phyloP scores from a whole-genome alignment of 306 rosid genomes.

The Fagus sylvatica region DNA sequence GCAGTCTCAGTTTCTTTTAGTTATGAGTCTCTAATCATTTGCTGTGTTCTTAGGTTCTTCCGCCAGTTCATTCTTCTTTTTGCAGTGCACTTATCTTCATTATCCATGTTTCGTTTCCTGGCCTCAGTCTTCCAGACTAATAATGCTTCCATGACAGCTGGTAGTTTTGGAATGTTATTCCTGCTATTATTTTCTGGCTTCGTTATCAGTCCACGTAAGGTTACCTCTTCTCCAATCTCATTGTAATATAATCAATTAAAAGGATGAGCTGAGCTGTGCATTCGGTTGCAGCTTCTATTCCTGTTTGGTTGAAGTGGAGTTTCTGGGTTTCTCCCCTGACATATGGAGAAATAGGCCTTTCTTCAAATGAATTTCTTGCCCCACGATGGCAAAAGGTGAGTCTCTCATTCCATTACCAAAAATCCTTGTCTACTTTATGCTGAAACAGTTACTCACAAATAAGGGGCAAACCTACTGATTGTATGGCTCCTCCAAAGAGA shows the following conservation, averaged over 20 bases:
- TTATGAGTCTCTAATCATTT: neutral
- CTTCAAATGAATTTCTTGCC: constrained; percentile 38
- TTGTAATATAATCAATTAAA: neutral
- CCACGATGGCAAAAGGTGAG: constrained; percentile 39
- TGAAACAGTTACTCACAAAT: constrained; percentile 8
- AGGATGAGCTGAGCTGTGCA: neutral
- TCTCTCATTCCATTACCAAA: neutral
- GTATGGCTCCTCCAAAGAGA: neutral
- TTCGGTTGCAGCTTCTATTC: too few relatives aligned
- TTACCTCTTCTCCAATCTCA: neutral
- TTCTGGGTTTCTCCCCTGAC: too few relatives aligned
- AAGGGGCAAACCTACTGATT: neutral
- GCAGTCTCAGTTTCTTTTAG: neutral
- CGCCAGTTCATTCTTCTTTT: too few relatives aligned
- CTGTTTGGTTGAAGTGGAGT: too few relatives aligned
- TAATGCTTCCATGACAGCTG: constrained; percentile 29
- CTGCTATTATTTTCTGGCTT: constrained; percentile 34
- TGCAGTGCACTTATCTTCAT: too few relatives aligned
- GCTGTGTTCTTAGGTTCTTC: too few relatives aligned
- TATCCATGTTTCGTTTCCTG: too few relatives aligned
- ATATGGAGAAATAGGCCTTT: too few relatives aligned
- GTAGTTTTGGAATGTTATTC: constrained; percentile 6
- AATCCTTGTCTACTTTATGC: constrained; percentile 34
- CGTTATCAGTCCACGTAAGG: constrained; percentile 28
- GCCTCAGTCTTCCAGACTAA: constrained; percentile 22